Conservation (phyloP, 257 asterid genomes). For the Solanum gandarillasii region DNA sequence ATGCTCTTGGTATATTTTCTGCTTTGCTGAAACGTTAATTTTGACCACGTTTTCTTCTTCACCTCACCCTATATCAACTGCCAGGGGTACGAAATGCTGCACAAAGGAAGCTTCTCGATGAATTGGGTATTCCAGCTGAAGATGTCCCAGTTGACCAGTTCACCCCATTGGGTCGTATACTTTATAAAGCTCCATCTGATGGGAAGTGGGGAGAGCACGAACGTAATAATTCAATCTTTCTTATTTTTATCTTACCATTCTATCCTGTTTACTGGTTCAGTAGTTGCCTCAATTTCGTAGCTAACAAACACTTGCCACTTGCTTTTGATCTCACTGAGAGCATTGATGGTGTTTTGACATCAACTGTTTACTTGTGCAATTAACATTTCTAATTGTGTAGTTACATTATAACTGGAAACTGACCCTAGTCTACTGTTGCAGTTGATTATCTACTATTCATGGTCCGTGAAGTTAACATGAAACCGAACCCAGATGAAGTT, state of each 20-base stretch:
- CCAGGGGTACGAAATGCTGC: slow-evolving; percentile 93
- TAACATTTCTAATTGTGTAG: neutral
- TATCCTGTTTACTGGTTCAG: neutral
- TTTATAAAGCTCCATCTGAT: slow-evolving; percentile 93
- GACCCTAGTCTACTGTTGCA: slow-evolving; percentile 15
- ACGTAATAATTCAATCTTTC: slow-evolving; percentile 26
- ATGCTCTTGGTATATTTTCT: slow-evolving; percentile 50
- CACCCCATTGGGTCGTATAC: slow-evolving; percentile 76
- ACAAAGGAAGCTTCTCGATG: slow-evolving; percentile 89
- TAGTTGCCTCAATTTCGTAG: neutral
- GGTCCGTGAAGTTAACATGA: slow-evolving; percentile 61
- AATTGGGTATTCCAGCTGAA: slow-evolving; percentile 77
- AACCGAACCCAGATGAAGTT: slow-evolving; percentile 90
- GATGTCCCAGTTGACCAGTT: slow-evolving; percentile 83
- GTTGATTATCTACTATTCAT: slow-evolving; percentile 94
- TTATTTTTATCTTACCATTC: no score
- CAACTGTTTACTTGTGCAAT: neutral
- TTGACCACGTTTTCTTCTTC: neutral
- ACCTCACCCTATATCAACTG: neutral
- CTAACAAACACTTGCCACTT: neutral
- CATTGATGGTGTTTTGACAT: neutral
- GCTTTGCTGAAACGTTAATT: neutral
- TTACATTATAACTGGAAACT: neutral
- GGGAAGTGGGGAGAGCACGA: slow-evolving; percentile 99
- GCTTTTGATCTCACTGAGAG: neutral